phyloP scores from a whole-genome alignment of 2,329 filamentous ascomycete genomes.

The Hypoxylon rubiginosum region DNA sequence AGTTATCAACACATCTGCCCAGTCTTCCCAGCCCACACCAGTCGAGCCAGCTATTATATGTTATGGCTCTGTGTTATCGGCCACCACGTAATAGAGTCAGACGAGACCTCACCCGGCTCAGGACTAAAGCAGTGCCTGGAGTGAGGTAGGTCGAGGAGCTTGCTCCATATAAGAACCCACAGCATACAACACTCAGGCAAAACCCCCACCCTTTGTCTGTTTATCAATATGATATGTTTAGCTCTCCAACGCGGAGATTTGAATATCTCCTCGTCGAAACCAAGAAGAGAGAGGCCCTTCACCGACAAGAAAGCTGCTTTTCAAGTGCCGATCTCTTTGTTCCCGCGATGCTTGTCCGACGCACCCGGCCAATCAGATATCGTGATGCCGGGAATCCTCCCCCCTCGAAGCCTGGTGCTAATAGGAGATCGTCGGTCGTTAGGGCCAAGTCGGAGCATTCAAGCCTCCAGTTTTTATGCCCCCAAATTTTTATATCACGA shows the following conservation, averaged over 20 bases:
- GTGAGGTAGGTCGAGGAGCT: conserved; percentile 11
- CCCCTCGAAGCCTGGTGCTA: conserved; percentile 35
- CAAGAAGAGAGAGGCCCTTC: conserved; percentile 27
- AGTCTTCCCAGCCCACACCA: conserved; percentile 2
- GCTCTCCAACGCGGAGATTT: conserved; percentile 28
- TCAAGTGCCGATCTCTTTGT: conserved; percentile 37
- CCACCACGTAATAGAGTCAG: conserved; percentile 35
- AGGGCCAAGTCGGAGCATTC: conserved; percentile 41
- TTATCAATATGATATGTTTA: conserved; percentile 17
- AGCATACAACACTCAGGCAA: conserved; percentile 4
- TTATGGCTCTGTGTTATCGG: conserved; percentile 27
- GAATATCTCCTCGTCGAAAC: conserved; percentile 31
- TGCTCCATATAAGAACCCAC: conserved; percentile 32
- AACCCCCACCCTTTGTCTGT: conserved; percentile 24
- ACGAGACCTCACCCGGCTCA: conserved; percentile 15
- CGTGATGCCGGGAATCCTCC: conserved; percentile 16
- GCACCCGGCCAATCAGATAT: conserved; percentile 34
- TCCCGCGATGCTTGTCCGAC: conserved; percentile 37
- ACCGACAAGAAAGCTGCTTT: conserved; percentile 38
- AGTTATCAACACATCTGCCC: neutral
- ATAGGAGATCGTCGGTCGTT: conserved; percentile 38
- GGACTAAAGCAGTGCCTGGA: conserved; percentile 9
- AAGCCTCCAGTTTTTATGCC: conserved; percentile 33
- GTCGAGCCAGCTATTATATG: conserved; percentile 32
- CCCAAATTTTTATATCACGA: conserved; percentile 42